Base-by-base conservation (phyloP, 2,329 filamentous ascomycete genomes). In the Sporothrix brunneoviolacea region DNA sequence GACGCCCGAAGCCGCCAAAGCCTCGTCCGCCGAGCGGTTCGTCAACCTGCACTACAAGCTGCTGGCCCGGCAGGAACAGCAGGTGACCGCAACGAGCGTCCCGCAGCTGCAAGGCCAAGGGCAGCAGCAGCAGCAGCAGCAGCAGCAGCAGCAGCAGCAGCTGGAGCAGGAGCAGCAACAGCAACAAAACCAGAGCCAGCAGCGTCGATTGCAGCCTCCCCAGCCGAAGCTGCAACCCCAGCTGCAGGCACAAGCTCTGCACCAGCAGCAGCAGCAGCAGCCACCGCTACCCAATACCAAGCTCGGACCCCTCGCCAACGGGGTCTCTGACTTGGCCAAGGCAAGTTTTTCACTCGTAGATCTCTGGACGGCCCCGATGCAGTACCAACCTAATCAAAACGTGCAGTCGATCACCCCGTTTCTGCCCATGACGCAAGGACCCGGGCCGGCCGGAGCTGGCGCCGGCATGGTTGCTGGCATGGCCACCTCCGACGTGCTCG, bases 41-140 rank as follows among this genome's bases (percentile, higher is more conserved):
- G 73, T 82, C 57, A 73, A 72, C 51, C 64, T 82, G 27, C 77
- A 82, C 62, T 78, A 77, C 59, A 75, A 74, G 57, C 68, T 82
- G 47, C 62, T 80, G 19, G 74, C 75, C 4, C 75, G 76, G 52
- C 77, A 80, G 60, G 74, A 78, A 19, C 67, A 70, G 9, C 66
- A 36, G 53, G 58, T 19, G 57, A 42, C 16, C 18, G 27, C 27
- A 12, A 12, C 33, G 12, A 48, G 56, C 38, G 15, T 30, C 21
- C 21, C 46, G 15, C 37, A 24, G 8, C 39, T 27, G 18, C 38
- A 38, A 8, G n/a, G n/a, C 6, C 40, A 24, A 40, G 13, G 21
- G 1, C 5, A 21, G 15, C 41, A 32, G 18, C 43, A 47, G 28
- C 16, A 22, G 10, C 38, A 52, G 28, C 24, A 21, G 24, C 21